Evolutionary conservation across 2,329 filamentous ascomycete species (phyloP).

Genomic region (Trichoderma breve): DNA sequence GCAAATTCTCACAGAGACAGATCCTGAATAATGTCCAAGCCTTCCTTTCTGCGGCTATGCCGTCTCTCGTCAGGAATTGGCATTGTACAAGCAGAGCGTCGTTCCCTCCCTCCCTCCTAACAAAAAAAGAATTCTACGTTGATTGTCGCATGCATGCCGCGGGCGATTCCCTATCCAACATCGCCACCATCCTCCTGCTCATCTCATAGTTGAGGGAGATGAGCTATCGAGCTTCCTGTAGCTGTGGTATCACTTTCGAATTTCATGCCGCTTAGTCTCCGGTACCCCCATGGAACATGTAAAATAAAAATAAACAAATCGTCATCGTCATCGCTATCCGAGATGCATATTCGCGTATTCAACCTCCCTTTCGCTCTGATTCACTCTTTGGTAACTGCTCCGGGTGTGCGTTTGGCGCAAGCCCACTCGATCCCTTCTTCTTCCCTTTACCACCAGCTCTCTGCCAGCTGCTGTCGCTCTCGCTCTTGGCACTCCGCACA

Average conservation of each 20-base stretch:
- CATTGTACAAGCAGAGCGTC: background rate
- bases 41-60: background rate
- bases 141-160: background rate
- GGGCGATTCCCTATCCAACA: constrained; percentile 18
- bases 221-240: background rate
- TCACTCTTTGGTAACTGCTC: constrained; percentile 59
- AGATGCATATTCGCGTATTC: constrained; percentile 27
- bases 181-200: background rate
- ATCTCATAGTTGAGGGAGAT: background rate
- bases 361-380: constrained; percentile 63
- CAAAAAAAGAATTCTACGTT: background rate
- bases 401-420: constrained; percentile 35
- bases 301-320: background rate
- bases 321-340: background rate
- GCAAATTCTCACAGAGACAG: constrained; percentile 9
- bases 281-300: background rate
- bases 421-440: constrained; percentile 39
- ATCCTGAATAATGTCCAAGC: constrained; percentile 22
- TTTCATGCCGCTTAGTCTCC: background rate
- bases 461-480: constrained; percentile 57
- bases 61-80: background rate
- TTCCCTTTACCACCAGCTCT: constrained; percentile 51
- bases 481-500: constrained; percentile 52
- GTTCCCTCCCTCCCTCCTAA: background rate
- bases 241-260: background rate